Base-by-base conservation (phyloP, 495 filamentous ascomycete species). In the Endocarpon pusillum region DNA sequence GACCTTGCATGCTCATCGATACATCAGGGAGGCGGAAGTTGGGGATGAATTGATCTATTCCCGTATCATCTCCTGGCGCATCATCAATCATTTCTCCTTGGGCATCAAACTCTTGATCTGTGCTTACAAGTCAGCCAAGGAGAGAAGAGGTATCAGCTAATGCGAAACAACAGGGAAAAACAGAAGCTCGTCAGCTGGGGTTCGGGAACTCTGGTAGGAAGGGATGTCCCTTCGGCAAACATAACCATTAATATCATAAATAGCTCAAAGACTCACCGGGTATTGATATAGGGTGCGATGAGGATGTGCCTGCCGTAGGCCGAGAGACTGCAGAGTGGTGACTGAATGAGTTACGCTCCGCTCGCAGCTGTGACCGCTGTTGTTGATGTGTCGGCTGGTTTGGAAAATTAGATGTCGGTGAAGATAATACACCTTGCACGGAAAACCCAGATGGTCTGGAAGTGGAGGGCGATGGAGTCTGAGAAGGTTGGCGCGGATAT, bases 81-180 rank as follows among this genome's bases (percentile, higher is more conserved):
- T 94, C 87, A 51, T 96, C 87, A 52, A 89, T 73, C 69, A 93
- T 81, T 43, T 94, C 85, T 48, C 80, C 75, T 64, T 89, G 81
- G 36, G 89, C 84, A 58, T 97, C 89, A 64, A 96, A 96, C 66
- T 97, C 89, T 69, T 93, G 87, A 66, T 96, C 89, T 97, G 69
- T 68, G 75, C 56, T 67, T 59, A 80, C 66, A 66, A 71, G 71
- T 82, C 61, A 79, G 62, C 61, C 72, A 82, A 81, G 77, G 75
- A 81, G 74, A n/a, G n/a, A n/a, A n/a, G n/a, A n/a, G n/a, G n/a
- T n/a, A n/a, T n/a, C n/a, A n/a, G n/a, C n/a, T n/a, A n/a, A n/a
- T n/a, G n/a, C n/a, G n/a, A n/a, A 61, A 59, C 64, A 36, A 54
- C 41, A 54, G 48, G 56, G 58, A 53, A 62, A 67, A 42, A n/a